Evolutionary conservation across 2,329 filamentous ascomycete species (phyloP).

Genomic region (Sarocladium kiliense): DNA sequence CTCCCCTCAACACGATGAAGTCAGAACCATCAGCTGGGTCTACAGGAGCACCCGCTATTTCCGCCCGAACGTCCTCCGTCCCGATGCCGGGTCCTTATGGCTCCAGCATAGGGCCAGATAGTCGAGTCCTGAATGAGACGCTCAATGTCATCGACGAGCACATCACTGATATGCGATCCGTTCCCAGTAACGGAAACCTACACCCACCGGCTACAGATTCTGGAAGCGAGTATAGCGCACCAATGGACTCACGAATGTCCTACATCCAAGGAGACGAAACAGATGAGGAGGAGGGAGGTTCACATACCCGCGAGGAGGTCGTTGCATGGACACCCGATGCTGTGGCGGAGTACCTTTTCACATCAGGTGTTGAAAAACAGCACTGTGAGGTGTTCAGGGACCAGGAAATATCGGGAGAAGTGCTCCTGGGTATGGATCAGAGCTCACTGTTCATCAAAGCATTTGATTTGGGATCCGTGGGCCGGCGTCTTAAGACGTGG

Average conservation of each 20-base stretch:
- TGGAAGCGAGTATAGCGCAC: slow-evolving; percentile 83
- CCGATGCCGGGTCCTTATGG: not conserved
- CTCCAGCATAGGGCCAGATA: slow-evolving; percentile 37
- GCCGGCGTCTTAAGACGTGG: slow-evolving; percentile 87
- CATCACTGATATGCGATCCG: slow-evolving; percentile 74
- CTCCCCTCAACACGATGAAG: slow-evolving; percentile 40
- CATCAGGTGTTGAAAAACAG: slow-evolving; percentile 75
- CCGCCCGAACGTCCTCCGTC: not conserved
- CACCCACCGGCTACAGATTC: slow-evolving; percentile 63
- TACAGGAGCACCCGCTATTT: not conserved
- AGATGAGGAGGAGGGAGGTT: slow-evolving; percentile 80
- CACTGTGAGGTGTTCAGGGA: slow-evolving; percentile 94
- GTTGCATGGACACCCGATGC: slow-evolving; percentile 73
- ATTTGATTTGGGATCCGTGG: slow-evolving; percentile 88
- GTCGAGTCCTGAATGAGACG: slow-evolving; percentile 86
- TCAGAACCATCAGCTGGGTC: slow-evolving; percentile 18
- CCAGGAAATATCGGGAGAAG: slow-evolving; percentile 93
- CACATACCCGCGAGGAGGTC: slow-evolving; percentile 69
- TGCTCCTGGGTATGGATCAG: slow-evolving; percentile 91
- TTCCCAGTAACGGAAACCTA: slow-evolving; percentile 45
- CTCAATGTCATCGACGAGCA: slow-evolving; percentile 96
- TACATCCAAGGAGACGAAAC: slow-evolving; percentile 95
- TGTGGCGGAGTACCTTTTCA: slow-evolving; percentile 85
- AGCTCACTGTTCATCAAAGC: slow-evolving; percentile 93
- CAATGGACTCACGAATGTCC: slow-evolving; percentile 70